These are phyloP conservation scores for Tympanopsis confertula DNA, from an alignment of 2,329 filamentous ascomycete species.

Conservation along the genomic window DNA sequence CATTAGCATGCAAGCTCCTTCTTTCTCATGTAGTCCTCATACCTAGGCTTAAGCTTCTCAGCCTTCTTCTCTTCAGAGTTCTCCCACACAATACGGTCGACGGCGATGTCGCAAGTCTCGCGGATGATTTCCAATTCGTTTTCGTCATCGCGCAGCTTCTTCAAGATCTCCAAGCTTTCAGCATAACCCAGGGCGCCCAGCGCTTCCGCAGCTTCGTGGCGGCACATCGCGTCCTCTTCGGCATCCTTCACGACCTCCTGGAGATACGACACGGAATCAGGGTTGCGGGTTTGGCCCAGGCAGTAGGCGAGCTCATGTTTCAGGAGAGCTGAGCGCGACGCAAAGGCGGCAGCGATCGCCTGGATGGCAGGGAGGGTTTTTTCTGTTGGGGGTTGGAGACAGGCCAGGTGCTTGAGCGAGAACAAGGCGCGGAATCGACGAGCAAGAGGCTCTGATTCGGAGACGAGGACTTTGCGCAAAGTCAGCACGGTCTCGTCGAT, in stretches of 20 bases:
- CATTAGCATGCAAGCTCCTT: conserved; percentile 4
- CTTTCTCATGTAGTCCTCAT: conserved; percentile 11
- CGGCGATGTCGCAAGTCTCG: conserved; percentile 65
- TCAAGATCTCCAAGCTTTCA: conserved; percentile 47
- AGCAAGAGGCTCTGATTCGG: conserved; percentile 52
- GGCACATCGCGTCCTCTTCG: conserved; percentile 58
- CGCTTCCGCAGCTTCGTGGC: conserved; percentile 65
- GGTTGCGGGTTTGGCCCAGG: conserved; percentile 57
- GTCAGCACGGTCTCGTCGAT: conserved; percentile 20
- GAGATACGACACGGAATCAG: conserved; percentile 47
- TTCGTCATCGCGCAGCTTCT: conserved; percentile 42
- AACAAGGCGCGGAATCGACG: conserved; percentile 64
- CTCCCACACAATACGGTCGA: conserved; percentile 63
- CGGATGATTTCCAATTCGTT: conserved; percentile 53
- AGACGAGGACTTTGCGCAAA: conserved; percentile 47
- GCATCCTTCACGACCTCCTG: conserved; percentile 46
- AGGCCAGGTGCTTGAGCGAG: conserved; percentile 62
- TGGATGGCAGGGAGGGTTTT: conserved; percentile 23
- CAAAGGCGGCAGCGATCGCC: conserved; percentile 59
- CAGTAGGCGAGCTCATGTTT: conserved; percentile 70
- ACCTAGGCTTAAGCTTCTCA: conserved; percentile 56
- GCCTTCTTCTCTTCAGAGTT: conserved; percentile 38
- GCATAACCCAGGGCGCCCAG: conserved; percentile 55
- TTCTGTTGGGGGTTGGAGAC: conserved; percentile 43
- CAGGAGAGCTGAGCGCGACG: conserved; percentile 53